Conservation (phyloP, 306 rosid genomes). For the Datisca glomerata region DNA sequence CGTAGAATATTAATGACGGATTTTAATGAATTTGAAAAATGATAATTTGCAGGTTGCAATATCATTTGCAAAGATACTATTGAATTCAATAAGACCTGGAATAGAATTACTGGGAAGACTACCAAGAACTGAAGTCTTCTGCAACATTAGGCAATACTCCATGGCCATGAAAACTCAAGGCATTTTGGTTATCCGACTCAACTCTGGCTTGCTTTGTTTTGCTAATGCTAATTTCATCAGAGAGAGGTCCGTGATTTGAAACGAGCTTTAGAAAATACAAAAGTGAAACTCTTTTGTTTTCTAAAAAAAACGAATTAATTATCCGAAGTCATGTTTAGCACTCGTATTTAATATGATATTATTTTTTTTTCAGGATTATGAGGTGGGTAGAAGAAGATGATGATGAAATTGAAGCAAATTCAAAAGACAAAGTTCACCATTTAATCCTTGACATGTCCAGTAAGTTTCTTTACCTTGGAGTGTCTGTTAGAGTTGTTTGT, state of each 20-base stretch:
- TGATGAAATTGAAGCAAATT: conserved; percentile 20
- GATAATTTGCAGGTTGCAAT: conserved; percentile 47
- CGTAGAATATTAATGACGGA: too few species aligned
- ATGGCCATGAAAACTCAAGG: conserved; percentile 61
- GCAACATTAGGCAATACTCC: conserved; percentile 62
- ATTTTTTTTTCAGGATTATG: conserved; percentile 32
- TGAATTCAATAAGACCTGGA: conserved; percentile 61
- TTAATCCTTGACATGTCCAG: conserved; percentile 71
- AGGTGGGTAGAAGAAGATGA: conserved; percentile 40
- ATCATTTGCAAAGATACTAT: conserved; percentile 66
- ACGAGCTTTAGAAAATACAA: background rate
- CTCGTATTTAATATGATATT: background rate
- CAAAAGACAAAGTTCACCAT: conserved; percentile 26
- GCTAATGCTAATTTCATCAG: conserved; percentile 70
- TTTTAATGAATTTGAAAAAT: background rate
- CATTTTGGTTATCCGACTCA: conserved; percentile 44
- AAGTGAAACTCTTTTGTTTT: too few species aligned
- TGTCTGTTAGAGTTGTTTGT: too few species aligned
- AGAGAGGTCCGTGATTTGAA: conserved; percentile 36
- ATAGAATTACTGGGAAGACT: conserved; percentile 60
- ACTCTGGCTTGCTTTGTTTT: conserved; percentile 72
- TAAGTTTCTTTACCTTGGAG: conserved; percentile 33
- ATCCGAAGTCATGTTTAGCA: background rate
- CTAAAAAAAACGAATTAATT: too few species aligned
- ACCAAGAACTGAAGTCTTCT: conserved; percentile 58